Base-by-base conservation (phyloP, 2,329 filamentous ascomycete species). In the Stemphylium beticola region DNA sequence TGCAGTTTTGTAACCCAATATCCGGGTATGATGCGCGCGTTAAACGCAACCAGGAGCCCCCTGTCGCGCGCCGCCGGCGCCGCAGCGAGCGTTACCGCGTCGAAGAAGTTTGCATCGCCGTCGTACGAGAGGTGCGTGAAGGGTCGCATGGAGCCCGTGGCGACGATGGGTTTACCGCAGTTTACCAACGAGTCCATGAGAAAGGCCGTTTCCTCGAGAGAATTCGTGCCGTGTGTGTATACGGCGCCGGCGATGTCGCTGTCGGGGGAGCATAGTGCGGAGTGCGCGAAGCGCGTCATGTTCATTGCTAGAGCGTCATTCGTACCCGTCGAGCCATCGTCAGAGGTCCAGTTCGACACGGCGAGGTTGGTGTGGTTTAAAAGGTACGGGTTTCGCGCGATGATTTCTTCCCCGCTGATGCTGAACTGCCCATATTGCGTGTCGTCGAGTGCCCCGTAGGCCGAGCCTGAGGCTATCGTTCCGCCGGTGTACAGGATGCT, bases 271-370 rank as follows among this genome's bases (percentile, higher is more conserved):
- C 67, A 71, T 2, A 71, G 40, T 1, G 67, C 67, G 32, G 68
- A 63, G 33, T 67, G 49, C 1, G 60, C 61, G 38, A 71, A 71
- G 4, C 67, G 59, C 5, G 67, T 69, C 68, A 71, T 71, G 53
- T 71, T 68, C 67, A 70, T 71, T 24, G 67, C 68, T 1, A 71
- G 36, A 4, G 62, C 60, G 47, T 71, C 68, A 29, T 65, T 67
- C 3, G 66, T 70, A 9, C 67, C 68, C 0, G 67, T 69, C 0
- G 66, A 69, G 17, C 58, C 55, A 20, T 64, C 51, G 8, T 58
- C 31, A 0, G 58, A 56, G 0, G 64, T 69, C 64, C 65, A 71
- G 36, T 71, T 69, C 0, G 68, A 68, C 3, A 71, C 63, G 4
- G 68, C 68, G 1, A 71, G 63, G 38, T 69, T 67, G 3, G 68